Evolutionary conservation across 345 rosid species (phyloP), one percentile per base, ranked within the genome.

Genomic region (Cardamine chenopodiifolia): DNA sequence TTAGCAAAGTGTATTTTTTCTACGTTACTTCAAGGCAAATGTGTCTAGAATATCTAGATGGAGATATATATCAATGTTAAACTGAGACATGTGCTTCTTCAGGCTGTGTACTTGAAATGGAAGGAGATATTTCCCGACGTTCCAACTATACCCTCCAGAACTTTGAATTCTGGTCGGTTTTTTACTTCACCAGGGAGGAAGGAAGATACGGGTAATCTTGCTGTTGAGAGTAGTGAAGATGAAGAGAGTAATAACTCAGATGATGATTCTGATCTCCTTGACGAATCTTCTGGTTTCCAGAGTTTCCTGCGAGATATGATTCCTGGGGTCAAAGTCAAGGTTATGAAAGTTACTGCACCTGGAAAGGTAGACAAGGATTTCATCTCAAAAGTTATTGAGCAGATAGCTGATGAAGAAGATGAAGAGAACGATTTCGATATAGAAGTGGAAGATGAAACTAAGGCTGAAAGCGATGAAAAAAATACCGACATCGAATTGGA

Each of bases 281-380:
- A 89, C 65, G 92, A 87, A 64, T 74, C 87, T 50, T 83, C 92
- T 82, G 87, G 91, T 65, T 85, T 89, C 79, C 89, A 80, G 77
- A 90, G 81, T 78, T 81, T 94, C 48, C 82, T 91, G 78, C 82
- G 75, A 62, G 98, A 91, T 83, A 85, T 94, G 90, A 85, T 91
- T 84, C 96, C 97, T 73, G 96, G 91, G 29, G 89, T 84, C 37
- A 85, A 85, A 82, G 88, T 89, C 70, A 93, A 91, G 89, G 96
- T 89, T 72, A 75, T 91, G 85, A 93, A 91, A 81, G 94, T 89
- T 70, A 91, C 84, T 20, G 60, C 90, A 2, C 85, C 97, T 10
- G 89, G 85, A 47, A 93, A 85, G 82, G 87, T 81, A 44, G 97
- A 94, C 81, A 84, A 68, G 78, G 97, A 94, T 79, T 86, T 94